Base-by-base conservation (phyloP, 1,284 basidiomycete species). In the Cystobasidium pallidum region DNA sequence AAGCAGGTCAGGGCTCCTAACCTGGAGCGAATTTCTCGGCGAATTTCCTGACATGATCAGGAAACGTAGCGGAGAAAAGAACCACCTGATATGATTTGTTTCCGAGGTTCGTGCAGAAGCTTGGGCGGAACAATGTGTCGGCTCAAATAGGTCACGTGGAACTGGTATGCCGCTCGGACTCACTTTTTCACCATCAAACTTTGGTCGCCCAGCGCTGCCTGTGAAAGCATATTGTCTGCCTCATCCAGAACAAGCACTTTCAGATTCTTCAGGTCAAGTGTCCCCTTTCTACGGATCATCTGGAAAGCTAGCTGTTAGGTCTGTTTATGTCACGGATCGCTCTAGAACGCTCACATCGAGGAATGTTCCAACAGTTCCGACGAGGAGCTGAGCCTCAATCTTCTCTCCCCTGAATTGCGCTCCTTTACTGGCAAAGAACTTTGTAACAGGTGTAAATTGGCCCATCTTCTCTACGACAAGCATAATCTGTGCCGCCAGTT, bases 151-250 rank as follows among this genome's bases (percentile, higher is more conserved):
- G 36, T 39, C 6, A 6, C 6, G 36, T 7, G 13, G 6, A 39
- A 13, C 36, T 39, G 6, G 36, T 13, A 39, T 7, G 36, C n/a
- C 15, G 24, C 70, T 7, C 11, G 52, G 17, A 83, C 88, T 68
- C 75, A 93, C 93, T 94, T 96, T 83, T 97, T 98, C 73, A 98
- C 93, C 63, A 90, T 87, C 73, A 95, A 83, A 1, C 92, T 95
- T 83, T 99, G 95, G 78, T 99, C 96, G n/a, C 93, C 93, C 65
- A 99, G 83, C 19, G 75, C 75, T 26, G 94, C 93, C 81, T 95
- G 92, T 80, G 95, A 94, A 76, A 99, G 85, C 94, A 99, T 97
- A 82, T 97, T 96, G 82, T 99, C 96, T 36, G 96, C 96, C 83
- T 99, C 96, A 80, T 99, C 96, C 24, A 99, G 85, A 11, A 99